A percentile compares a stretch with the other conserved stretches of the same genome.
These are phyloP conservation scores for Sporothrix schenckii DNA, from an alignment of 2,329 filamentous ascomycete genomes.

Conservation along the genomic window DNA sequence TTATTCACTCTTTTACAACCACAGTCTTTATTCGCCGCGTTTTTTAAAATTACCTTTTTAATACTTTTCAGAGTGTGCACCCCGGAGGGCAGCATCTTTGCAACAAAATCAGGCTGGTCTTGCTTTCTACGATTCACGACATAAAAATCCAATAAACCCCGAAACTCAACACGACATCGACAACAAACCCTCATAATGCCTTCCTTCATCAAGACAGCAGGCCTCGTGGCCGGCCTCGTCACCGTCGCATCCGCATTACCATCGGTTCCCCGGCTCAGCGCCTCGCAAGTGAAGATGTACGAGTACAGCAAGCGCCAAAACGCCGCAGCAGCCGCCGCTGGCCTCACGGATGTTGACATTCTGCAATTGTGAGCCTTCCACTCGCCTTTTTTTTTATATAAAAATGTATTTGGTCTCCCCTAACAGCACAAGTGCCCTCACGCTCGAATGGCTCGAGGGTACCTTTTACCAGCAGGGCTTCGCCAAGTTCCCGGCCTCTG, in stretches of 20 bases:
- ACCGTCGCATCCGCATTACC: slow-evolving; percentile 54
- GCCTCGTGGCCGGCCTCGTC: slow-evolving; percentile 51
- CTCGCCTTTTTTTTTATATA: no score
- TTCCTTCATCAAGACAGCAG: slow-evolving; percentile 51
- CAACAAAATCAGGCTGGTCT: slow-evolving; percentile 47
- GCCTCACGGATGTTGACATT: slow-evolving; percentile 58
- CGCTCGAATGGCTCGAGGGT: slow-evolving; percentile 73
- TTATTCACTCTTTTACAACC: slow-evolving; percentile 32
- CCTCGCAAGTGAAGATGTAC: slow-evolving; percentile 52
- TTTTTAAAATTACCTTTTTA: slow-evolving; percentile 39
- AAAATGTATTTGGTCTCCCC: not conserved
- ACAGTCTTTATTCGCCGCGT: not conserved
- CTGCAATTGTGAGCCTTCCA: slow-evolving; percentile 57
- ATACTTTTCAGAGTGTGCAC: slow-evolving; percentile 36
- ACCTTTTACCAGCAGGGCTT: slow-evolving; percentile 74
- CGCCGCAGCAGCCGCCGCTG: slow-evolving; percentile 50
- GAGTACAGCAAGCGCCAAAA: slow-evolving; percentile 56
- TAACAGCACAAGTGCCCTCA: slow-evolving; percentile 61
- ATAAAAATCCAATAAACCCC: not conserved
- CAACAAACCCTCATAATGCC: slow-evolving; percentile 45
- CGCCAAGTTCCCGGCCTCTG: slow-evolving; percentile 63
- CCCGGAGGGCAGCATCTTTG: slow-evolving; percentile 40
- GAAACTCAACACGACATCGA: no score
- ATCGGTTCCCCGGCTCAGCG: slow-evolving; percentile 48
- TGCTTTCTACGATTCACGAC: slow-evolving; percentile 40